Base-by-base conservation (phyloP, 192 early-diverging fungal genomes). In the Chytriomyces confervae region DNA sequence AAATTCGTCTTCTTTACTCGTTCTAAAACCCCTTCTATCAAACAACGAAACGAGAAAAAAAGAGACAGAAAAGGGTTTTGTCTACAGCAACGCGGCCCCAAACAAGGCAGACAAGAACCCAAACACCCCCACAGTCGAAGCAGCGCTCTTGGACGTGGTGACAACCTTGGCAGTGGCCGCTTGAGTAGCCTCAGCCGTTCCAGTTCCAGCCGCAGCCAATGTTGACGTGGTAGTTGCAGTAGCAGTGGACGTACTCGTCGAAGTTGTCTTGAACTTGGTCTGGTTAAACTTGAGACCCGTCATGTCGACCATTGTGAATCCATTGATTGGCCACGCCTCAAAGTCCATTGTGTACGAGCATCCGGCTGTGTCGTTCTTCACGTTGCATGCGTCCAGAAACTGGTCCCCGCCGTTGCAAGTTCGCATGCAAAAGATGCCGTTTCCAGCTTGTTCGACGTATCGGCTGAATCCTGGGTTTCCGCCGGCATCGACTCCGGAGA, bases 401-500 rank as follows among this genome's bases (percentile, higher is more conserved):
- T 43, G 23, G 20, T 65, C 24, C 20, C 53, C 53, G 2, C 53
- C 53, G 9, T 60, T 50, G 65, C 82, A 83, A 24, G 69, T 48
- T 18, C 82, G 64, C 74, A 81, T 81, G 75, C 82, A 83, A 53
- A 80, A 83, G 24, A 66, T 81, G 49, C 82, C 79, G 61, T 83
- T 60, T 46, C 82, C 82, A 60, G 82, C 82, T 66, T 79, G 77
- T 50, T 76, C 45, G 63, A 82, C 75, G 61, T 80, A 82, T n/a
- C 66, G 13, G 6, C 20, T 8, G 10, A 76, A 50, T 6, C 74
- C 74, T 50, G 74, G 62, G 47, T 76, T 76, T 48, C 47, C 62
- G 8, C n/a, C 24, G 6, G 45, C 7, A 45, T 76, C 74, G 2
- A 76, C 74, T 8, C 81, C 81, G 45, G 78, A 80, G 50, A 81